A percentile compares a stretch with the other conserved stretches of the same genome.
Conservation (phyloP, 768 basidiomycete genomes). For the Leucocoprinus leucothites region DNA sequence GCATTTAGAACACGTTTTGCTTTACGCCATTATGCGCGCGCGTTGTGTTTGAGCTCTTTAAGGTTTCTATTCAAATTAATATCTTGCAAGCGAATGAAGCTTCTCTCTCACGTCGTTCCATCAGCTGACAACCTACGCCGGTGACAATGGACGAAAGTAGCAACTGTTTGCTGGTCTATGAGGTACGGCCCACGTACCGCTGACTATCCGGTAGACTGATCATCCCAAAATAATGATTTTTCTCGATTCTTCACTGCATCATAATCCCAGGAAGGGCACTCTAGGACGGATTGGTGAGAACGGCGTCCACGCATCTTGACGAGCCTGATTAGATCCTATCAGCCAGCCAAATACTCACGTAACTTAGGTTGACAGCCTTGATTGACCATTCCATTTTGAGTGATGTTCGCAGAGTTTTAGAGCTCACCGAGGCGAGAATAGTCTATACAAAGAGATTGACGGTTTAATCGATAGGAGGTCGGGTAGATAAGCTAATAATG, state of each 20-base stretch:
- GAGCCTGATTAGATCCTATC: too few species aligned
- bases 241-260: neutral
- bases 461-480: neutral
- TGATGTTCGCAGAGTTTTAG: neutral
- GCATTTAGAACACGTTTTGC: neutral
- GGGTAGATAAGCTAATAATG: constrained; percentile 8
- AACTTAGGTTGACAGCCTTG: too few species aligned
- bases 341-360: too few species aligned
- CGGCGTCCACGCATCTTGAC: too few species aligned
- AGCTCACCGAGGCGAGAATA: neutral
- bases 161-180: neutral
- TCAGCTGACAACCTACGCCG: neutral
- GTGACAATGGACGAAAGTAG: neutral
- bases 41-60: neutral
- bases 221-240: neutral
- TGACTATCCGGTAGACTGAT: neutral
- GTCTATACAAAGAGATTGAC: neutral
- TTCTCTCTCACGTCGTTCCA: constrained; percentile 1
- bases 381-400: neutral
- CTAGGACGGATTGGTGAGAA: too few species aligned
- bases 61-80: neutral
- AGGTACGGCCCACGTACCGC: neutral
- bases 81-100: neutral
- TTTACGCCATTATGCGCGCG: neutral
- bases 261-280: neutral